Evolutionary conservation across 306 rosid genomes (phyloP), one percentile per base, ranked within the genome.

Genomic region (Vigna hirtella): DNA sequence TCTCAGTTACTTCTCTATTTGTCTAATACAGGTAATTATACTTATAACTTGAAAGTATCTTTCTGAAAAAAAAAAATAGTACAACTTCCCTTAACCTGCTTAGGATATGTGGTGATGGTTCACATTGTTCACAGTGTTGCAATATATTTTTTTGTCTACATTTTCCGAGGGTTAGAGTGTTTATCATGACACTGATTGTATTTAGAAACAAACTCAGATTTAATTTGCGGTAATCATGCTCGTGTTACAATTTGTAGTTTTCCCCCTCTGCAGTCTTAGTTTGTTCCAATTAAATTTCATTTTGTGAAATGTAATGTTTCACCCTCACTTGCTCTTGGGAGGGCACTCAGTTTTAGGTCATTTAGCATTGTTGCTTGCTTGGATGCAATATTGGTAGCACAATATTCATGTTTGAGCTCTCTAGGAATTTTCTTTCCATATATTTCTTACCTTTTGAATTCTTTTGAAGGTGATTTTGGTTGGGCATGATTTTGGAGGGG

Each of bases 401-500:
- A 43, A 20, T 63, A 64, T 57, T 30, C 34, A 47, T 24, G 40
- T 76, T 55, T 74, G 70, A 40, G 70, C 40, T 59, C 17, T 42
- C n/a, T 13, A 55, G 61, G 18, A 68, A 42, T 49, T 64, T 40
- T 48, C 38, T 43, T 52, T 58, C 49, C 3, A 24, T 70, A 32
- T 66, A 62, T 72, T 50, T 59, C 76, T 68, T 67, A 82, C 34
- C 69, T 34, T 34, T 62, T 73, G 55, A 69, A 20, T 65, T 79
- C 30, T 75, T 64, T 38, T 66, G 79, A 83, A 96, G 99, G 99
- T 96, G 69, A 91, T 96, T 78, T 80, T 96, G 89, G 98, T 86
- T 79, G 99, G 99, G 48, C 99, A 96, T 85, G 99, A 96, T 88
- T 90, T 96, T 66, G 99, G 99, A 49, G 99, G 99, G 66, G 87